phyloP scores from a whole-genome alignment of 805 yeast genomes.

The Ogataea neopini region DNA sequence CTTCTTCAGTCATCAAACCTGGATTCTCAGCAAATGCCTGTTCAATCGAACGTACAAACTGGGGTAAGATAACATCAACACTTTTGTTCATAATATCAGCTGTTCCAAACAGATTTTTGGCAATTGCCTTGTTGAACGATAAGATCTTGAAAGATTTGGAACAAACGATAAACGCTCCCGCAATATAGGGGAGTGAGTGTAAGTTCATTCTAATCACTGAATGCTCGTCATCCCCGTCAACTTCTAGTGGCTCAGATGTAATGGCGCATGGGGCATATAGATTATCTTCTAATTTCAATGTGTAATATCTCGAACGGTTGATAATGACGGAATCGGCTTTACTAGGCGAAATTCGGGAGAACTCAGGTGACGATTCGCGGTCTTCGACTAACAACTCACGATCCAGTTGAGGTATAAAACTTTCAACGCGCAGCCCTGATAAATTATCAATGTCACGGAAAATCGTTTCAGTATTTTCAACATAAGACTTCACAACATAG shows the following conservation, averaged over 20 bases:
- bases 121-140: constrained; percentile 78
- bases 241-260: constrained; percentile 58
- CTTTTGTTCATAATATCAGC: constrained; percentile 49
- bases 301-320: constrained; percentile 64
- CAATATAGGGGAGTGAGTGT: constrained; percentile 80
- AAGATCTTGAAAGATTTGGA: constrained; percentile 50
- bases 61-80: constrained; percentile 62
- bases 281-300: constrained; percentile 45
- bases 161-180: constrained; percentile 77
- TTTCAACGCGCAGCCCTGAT: constrained; percentile 15
- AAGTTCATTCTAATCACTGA: constrained; percentile 57
- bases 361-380: not conserved
- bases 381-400: constrained; percentile 14
- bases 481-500: constrained; percentile 27
- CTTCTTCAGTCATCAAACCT: constrained; percentile 47
- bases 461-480: constrained; percentile 25
- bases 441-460: constrained; percentile 24
- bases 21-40: constrained; percentile 44
- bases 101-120: constrained; percentile 75
- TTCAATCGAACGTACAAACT: constrained; percentile 50
- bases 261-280: constrained; percentile 72
- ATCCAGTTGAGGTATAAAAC: constrained; percentile 28
- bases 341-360: constrained; percentile 11
- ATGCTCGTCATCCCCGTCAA: constrained; percentile 28
- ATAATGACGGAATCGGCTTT: constrained; percentile 45